Evolutionary conservation across 106 monocot genomes (phyloP), one percentile per base, ranked within the genome.

Genomic region (Platanthera guangdongensis): DNA sequence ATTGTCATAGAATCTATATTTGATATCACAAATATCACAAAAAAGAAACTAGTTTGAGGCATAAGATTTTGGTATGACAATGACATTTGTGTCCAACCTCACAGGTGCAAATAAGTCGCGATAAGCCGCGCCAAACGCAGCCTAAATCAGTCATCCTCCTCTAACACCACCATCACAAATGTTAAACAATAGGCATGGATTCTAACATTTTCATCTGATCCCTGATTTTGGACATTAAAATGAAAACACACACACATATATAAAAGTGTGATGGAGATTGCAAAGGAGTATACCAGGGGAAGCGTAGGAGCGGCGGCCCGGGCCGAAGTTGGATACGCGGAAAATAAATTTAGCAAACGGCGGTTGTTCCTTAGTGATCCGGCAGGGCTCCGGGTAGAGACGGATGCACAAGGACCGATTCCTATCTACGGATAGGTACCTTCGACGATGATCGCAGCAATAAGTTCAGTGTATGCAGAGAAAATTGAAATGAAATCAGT

Each of bases 351-450:
- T 86, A 7, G 90, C 92, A 5, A 85, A 60, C 8, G 95, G 95
- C 11, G 90, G 90, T 68, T 88, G 92, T 75, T 95, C 95, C 74
- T 95, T 90, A 13, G 92, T 78, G 18, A 87, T 5, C 46, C 85
- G 80, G 72, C 80, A 80, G 0, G 84, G 83, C 80, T 95, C 95
- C n/a, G 92, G 92, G 80, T 85, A 95, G 51, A 95, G 81, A 9
- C 92, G 72, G 52, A 95, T 83, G 82, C 88, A 80, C 86, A 87
- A 82, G 62, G 78, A 88, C 54, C 87, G 68, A 49, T 86, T 90
- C 87, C 88, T 95, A 88, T 95, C 95, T 3, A 95, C 80, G n/a
- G 92, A 84, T 16, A 70, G n/a, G 32, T 48, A 70, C 70, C 70
- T 70, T 70, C 25, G 25, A 25, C 0, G 25, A 25, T 18, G 70